A percentile compares a stretch with the other conserved stretches of the same genome.
phyloP scores from a whole-genome alignment of 495 filamentous ascomycete genomes.

The Aspergillus cristatus region DNA sequence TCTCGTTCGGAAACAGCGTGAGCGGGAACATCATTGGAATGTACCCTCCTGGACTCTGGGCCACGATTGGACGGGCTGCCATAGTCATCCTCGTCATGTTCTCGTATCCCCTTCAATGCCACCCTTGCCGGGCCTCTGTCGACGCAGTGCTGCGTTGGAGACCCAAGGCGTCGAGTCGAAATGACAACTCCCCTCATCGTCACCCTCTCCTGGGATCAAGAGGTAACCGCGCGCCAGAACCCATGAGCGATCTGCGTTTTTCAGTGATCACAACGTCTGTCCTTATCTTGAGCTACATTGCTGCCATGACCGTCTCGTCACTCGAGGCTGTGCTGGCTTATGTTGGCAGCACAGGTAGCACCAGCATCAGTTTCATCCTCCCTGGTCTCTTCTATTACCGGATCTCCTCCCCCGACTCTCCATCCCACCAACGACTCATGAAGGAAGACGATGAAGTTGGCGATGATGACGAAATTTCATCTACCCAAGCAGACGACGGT shows the following conservation, averaged over 20 bases:
- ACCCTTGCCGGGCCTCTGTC: slow-evolving; percentile 87
- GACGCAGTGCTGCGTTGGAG: slow-evolving; percentile 92
- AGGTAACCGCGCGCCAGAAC: slow-evolving; percentile 29
- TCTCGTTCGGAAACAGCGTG: slow-evolving; percentile 84
- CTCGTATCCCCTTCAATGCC: slow-evolving; percentile 89
- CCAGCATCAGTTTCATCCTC: slow-evolving; percentile 91
- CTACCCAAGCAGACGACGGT: slow-evolving; percentile 28
- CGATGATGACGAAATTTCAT: slow-evolving; percentile 25
- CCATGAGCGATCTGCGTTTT: slow-evolving; percentile 82
- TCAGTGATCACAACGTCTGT: slow-evolving; percentile 81
- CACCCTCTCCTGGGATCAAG: slow-evolving; percentile 32
- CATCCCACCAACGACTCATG: slow-evolving; percentile 70
- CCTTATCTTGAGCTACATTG: slow-evolving; percentile 72
- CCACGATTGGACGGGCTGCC: slow-evolving; percentile 87
- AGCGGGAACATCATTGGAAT: slow-evolving; percentile 87
- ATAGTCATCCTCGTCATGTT: slow-evolving; percentile 97
- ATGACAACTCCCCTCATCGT: slow-evolving; percentile 37
- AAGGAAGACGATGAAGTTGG: slow-evolving; percentile 77
- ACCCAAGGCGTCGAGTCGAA: slow-evolving; percentile 38
- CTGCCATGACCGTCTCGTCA: slow-evolving; percentile 82
- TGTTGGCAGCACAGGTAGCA: slow-evolving; percentile 89
- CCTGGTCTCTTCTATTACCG: slow-evolving; percentile 98
- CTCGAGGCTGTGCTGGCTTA: slow-evolving; percentile 89
- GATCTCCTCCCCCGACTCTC: slow-evolving; percentile 77
- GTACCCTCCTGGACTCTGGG: slow-evolving; percentile 73